A percentile compares a stretch with the other conserved stretches of the same genome.
These are phyloP conservation scores for Alternaria angustiovoidea DNA, from an alignment of 2,329 filamentous ascomycete genomes.

Conservation along the genomic window DNA sequence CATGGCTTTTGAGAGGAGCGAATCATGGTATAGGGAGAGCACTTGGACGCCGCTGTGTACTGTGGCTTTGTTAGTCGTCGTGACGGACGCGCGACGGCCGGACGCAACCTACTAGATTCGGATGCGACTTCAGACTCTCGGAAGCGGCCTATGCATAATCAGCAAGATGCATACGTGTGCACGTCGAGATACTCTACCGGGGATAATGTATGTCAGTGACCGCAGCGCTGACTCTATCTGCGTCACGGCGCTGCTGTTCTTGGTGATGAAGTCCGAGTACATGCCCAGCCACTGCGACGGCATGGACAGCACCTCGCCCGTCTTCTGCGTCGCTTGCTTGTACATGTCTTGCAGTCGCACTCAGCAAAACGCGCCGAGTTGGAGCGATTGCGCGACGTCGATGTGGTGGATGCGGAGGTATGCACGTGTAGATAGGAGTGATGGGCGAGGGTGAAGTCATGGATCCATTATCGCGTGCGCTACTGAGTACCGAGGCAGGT, in stretches of 20 bases:
- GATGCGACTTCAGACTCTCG: slow-evolving; percentile 94
- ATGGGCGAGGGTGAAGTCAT: slow-evolving; percentile 36
- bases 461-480: slow-evolving; percentile 17
- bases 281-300: slow-evolving; percentile 72
- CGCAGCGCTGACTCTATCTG: slow-evolving; percentile 94
- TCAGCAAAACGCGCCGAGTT: slow-evolving; percentile 23
- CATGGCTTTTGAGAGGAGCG: slow-evolving; percentile 74
- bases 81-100: slow-evolving; percentile 9
- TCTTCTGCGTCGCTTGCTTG: slow-evolving; percentile 49
- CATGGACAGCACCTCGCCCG: slow-evolving; percentile 62
- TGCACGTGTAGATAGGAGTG: slow-evolving; percentile 35
- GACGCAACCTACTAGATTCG: slow-evolving; percentile 70
- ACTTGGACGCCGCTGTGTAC: slow-evolving; percentile 89
- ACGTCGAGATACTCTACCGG: slow-evolving; percentile 62
- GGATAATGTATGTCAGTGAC: slow-evolving; percentile 94
- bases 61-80: slow-evolving; percentile 41
- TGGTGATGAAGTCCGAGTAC: slow-evolving; percentile 91
- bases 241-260: slow-evolving; percentile 91
- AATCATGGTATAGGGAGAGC: slow-evolving; percentile 91
- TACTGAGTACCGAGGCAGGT: slow-evolving; percentile 44
- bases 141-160: slow-evolving; percentile 70
- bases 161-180: slow-evolving; percentile 18
- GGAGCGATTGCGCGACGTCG: slow-evolving; percentile 25
- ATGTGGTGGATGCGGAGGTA: slow-evolving; percentile 17
- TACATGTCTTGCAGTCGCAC: slow-evolving; percentile 41